Evolutionary conservation across 108 stramenopile species (phyloP).

Genomic region (Stephanodiscus triporus): DNA sequence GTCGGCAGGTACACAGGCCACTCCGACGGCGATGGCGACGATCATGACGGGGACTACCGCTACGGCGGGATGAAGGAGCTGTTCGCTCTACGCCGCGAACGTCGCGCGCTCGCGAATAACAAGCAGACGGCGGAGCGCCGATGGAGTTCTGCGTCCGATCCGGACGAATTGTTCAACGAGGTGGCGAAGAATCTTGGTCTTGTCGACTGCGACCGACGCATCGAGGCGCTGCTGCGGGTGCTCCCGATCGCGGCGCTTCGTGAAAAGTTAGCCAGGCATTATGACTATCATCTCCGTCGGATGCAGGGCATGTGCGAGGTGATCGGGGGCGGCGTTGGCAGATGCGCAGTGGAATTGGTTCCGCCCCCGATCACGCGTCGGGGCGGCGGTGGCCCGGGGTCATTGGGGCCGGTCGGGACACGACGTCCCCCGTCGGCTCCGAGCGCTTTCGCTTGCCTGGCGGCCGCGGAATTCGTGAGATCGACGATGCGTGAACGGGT

Average conservation of each 20-base stretch:
- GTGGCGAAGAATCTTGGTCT: background rate
- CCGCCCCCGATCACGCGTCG: slow-evolving; percentile 52
- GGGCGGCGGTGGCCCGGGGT: background rate
- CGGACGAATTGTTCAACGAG: slow-evolving; percentile 13
- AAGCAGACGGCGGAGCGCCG: background rate
- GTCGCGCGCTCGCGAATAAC: slow-evolving; percentile 33
- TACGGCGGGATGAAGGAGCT: slow-evolving; percentile 60
- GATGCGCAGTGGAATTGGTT: slow-evolving; percentile 64
- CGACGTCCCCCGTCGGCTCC: slow-evolving; percentile 46
- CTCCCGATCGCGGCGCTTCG: slow-evolving; percentile 65
- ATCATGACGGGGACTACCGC: slow-evolving; percentile 19
- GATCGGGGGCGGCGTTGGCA: slow-evolving; percentile 55
- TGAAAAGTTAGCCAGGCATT: slow-evolving; percentile 56
- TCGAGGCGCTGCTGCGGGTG: slow-evolving; percentile 40
- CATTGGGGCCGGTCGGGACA: slow-evolving; percentile 12
- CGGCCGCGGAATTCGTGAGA: slow-evolving; percentile 45
- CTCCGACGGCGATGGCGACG: background rate
- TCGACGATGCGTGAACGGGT: slow-evolving; percentile 23
- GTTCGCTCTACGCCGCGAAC: slow-evolving; percentile 48
- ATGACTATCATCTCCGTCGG: slow-evolving; percentile 55
- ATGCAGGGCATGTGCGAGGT: slow-evolving; percentile 41
- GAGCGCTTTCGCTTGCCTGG: slow-evolving; percentile 32
- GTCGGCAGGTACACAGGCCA: background rate
- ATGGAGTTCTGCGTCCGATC: slow-evolving; percentile 22
- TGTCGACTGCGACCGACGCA: slow-evolving; percentile 17